Evolutionary conservation across 257 asterid species (phyloP).

Genomic region (Solanum sejunctum): DNA sequence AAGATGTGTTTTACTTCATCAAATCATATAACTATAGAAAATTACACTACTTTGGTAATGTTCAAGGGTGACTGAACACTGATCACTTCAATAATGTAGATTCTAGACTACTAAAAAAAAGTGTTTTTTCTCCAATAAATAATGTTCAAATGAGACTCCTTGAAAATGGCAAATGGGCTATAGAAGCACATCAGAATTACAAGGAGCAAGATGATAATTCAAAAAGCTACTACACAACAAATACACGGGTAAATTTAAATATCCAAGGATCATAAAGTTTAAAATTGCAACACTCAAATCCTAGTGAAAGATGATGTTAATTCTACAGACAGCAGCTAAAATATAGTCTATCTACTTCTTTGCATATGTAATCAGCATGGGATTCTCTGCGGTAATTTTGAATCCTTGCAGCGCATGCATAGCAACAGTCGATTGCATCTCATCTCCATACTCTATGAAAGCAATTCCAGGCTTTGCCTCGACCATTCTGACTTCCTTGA

Average conservation of each 20-base stretch:
- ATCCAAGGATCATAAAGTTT: background rate
- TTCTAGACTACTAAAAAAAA: background rate
- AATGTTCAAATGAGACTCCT: background rate
- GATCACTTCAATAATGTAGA: background rate
- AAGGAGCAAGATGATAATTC: background rate
- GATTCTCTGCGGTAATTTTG: constrained; percentile 62
- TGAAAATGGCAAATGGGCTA: background rate
- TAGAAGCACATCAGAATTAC: background rate
- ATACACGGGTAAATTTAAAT: constrained; percentile 18
- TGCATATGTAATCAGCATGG: constrained; percentile 83
- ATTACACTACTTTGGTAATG: too few relatives aligned
- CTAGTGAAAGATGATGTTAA: background rate
- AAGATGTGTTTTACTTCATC: too few relatives aligned
- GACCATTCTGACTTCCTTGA: constrained; percentile 90
- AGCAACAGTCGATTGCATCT: constrained; percentile 86
- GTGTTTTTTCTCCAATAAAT: background rate
- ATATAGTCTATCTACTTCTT: constrained; percentile 46
- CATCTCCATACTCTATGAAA: constrained; percentile 80
- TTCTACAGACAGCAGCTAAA: background rate
- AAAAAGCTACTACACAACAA: constrained; percentile 13
- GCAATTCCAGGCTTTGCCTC: constrained; percentile 98
- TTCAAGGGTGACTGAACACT: background rate
- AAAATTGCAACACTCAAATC: background rate
- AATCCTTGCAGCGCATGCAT: constrained; percentile 90
- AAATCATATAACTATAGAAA: too few relatives aligned